Conservation (phyloP, 1,139 yeast species). For the Geotrichum siamense region DNA sequence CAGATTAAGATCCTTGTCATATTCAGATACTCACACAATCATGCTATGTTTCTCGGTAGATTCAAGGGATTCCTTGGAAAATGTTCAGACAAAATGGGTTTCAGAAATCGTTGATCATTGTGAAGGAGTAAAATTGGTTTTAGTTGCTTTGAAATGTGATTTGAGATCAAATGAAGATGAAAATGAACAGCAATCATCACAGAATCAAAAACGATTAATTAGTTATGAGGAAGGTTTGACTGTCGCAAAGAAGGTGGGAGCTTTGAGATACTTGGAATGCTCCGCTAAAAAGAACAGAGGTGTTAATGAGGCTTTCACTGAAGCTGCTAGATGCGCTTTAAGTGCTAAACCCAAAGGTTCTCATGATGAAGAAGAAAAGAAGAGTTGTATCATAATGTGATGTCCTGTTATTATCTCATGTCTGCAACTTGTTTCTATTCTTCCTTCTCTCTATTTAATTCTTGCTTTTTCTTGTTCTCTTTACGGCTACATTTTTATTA, state of each 20-base stretch:
- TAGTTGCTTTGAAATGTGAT: conserved; percentile 93
- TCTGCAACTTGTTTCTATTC: background rate
- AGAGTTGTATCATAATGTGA: conserved; percentile 27
- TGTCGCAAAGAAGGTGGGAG: conserved; percentile 67
- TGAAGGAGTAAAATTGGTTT: conserved; percentile 87
- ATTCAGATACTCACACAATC: conserved; percentile 92
- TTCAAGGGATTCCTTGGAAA: conserved; percentile 87
- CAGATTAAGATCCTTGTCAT: conserved; percentile 78
- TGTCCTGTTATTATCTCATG: no score
- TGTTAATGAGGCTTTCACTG: conserved; percentile 93
- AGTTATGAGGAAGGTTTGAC: conserved; percentile 75
- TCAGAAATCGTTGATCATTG: conserved; percentile 96
- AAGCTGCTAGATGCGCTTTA: conserved; percentile 93
- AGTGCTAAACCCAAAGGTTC: conserved; percentile 84
- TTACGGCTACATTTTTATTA: background rate
- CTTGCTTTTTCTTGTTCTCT: background rate
- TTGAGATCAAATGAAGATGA: conserved; percentile 51
- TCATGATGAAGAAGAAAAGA: conserved; percentile 38
- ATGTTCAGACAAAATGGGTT: conserved; percentile 93
- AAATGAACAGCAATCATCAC: conserved; percentile 16
- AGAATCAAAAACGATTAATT: conserved; percentile 44
- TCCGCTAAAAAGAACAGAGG: conserved; percentile 92
- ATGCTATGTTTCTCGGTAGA: conserved; percentile 95
- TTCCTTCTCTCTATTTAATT: background rate
- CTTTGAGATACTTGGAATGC: conserved; percentile 81